These are phyloP conservation scores for Melaleuca quinquenervia DNA, from an alignment of 345 rosid genomes.

Conservation along the genomic window DNA sequence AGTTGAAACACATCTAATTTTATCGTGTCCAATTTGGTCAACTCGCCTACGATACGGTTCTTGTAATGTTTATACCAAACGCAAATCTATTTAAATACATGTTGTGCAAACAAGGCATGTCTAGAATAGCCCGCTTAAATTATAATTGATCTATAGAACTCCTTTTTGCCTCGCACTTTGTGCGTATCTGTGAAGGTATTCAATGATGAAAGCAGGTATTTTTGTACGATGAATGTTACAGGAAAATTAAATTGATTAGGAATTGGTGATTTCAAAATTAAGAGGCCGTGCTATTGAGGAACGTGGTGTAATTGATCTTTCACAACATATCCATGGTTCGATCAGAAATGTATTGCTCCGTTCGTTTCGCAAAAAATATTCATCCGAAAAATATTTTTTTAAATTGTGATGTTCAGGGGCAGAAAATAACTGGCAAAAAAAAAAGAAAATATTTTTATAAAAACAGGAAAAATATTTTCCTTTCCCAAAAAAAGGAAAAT, in stretches of 20 bases:
- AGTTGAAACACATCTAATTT: fast-evolving
- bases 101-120: not conserved
- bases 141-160: not conserved
- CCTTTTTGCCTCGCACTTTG: fast-evolving
- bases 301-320: fast-evolving
- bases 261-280: fast-evolving
- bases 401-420: too few relatives aligned
- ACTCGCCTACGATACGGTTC: fast-evolving
- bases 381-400: too few relatives aligned
- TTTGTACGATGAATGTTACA: not conserved
- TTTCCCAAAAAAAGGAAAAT: too few relatives aligned
- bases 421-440: too few relatives aligned
- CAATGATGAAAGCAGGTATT: not conserved
- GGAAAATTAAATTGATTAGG: fast-evolving
- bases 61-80: not conserved
- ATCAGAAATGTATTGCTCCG: too few relatives aligned
- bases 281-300: fast-evolving
- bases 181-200: not conserved
- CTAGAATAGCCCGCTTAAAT: not conserved
- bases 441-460: too few relatives aligned
- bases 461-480: too few relatives aligned
- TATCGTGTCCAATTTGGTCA: not conserved
- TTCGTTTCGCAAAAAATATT: too few relatives aligned
- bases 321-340: too few relatives aligned
- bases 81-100: not conserved